phyloP scores from a whole-genome alignment of 2,329 filamentous ascomycete genomes.

The Colletotrichum sp. region DNA sequence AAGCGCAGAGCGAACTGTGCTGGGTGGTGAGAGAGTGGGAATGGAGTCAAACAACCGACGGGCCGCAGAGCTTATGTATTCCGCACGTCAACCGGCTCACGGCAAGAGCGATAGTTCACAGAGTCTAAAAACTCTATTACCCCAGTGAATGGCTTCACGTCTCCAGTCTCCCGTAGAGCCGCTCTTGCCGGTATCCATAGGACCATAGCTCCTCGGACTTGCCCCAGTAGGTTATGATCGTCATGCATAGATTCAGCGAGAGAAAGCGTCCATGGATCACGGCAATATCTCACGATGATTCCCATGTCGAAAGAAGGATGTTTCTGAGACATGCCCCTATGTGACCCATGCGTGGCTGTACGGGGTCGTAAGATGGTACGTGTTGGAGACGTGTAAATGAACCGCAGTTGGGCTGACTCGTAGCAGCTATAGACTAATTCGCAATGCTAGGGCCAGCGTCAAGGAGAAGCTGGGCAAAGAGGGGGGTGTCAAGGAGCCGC shows the following conservation, averaged over 20 bases:
- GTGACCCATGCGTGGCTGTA: neutral
- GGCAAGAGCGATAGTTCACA: neutral
- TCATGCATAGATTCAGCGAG: neutral
- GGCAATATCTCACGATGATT: neutral
- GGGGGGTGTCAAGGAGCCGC: neutral
- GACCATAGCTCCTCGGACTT: neutral
- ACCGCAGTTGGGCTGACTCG: constrained; percentile 1
- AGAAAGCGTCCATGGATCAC: neutral
- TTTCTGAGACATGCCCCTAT: neutral
- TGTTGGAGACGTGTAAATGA: neutral
- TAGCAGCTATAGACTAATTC: neutral
- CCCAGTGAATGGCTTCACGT: neutral
- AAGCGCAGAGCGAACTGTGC: neutral
- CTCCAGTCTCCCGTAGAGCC: neutral
- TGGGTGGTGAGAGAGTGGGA: neutral
- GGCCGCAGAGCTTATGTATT: constrained; percentile 4
- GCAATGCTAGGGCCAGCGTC: neutral
- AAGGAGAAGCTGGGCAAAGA: neutral
- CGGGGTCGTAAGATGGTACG: neutral
- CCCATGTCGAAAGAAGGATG: neutral
- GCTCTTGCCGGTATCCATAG: neutral
- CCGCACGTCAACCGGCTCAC: neutral
- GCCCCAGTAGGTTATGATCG: neutral
- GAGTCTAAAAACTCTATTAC: neutral
- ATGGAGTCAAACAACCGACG: neutral